phyloP scores from a whole-genome alignment of 495 filamentous ascomycete species.

The Daldinia decipiens region DNA sequence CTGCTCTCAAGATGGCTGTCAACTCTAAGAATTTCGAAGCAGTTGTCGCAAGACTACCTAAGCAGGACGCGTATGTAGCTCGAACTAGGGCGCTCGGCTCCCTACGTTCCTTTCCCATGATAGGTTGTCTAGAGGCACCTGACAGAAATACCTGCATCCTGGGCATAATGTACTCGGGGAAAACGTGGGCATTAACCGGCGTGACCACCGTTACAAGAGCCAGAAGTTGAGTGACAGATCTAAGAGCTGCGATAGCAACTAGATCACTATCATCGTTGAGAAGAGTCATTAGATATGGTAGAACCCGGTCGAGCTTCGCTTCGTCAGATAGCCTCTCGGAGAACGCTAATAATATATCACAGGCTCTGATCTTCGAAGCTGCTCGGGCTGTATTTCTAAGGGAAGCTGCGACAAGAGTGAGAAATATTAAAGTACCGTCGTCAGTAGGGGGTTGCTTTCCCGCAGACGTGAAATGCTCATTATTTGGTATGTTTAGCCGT shows the following conservation, averaged over 20 bases:
- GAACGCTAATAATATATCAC: slow-evolving; percentile 93
- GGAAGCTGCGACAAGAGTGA: slow-evolving; percentile 86
- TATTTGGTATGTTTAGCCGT: slow-evolving; percentile 86
- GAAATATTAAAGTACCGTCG: slow-evolving; percentile 92
- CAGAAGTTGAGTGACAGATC: slow-evolving; percentile 86
- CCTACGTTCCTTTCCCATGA: slow-evolving; percentile 56
- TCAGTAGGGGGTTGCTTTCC: slow-evolving; percentile 64
- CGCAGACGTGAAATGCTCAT: slow-evolving; percentile 69
- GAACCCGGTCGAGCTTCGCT: slow-evolving; percentile 91
- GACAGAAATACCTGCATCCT: slow-evolving; percentile 77
- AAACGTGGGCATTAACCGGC: slow-evolving; percentile 93
- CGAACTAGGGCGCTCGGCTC: slow-evolving; percentile 76
- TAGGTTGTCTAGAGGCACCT: slow-evolving; percentile 53
- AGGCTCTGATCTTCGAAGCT: slow-evolving; percentile 86
- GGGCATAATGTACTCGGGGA: slow-evolving; percentile 93
- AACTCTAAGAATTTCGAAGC: slow-evolving; percentile 87
- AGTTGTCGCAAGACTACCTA: slow-evolving; percentile 91
- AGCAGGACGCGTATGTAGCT: slow-evolving; percentile 89
- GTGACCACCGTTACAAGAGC: slow-evolving; percentile 88
- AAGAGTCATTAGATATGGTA: slow-evolving; percentile 86
- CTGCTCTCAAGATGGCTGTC: slow-evolving; percentile 86
- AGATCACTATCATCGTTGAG: slow-evolving; percentile 82
- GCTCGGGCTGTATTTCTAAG: slow-evolving; percentile 88
- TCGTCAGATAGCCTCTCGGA: slow-evolving; percentile 93
- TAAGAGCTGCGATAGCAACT: slow-evolving; percentile 84